phyloP scores from a whole-genome alignment of 805 yeast species.

The Lachancea fermentati region DNA sequence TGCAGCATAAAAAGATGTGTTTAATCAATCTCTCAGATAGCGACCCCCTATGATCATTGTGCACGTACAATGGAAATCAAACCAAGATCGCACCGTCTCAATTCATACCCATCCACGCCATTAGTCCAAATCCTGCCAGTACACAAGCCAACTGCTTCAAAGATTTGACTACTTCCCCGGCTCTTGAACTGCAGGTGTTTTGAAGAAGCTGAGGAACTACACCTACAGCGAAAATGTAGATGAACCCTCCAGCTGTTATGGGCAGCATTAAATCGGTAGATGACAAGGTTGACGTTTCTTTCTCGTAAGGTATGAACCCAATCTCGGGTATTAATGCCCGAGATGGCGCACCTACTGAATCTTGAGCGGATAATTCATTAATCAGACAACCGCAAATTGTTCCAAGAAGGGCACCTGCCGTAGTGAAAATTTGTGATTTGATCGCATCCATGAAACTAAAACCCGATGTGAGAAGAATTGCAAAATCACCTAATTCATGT shows the following conservation, averaged over 20 bases:
- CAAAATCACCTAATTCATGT: constrained; percentile 78
- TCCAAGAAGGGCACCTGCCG: constrained; percentile 60
- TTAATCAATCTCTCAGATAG: too few relatives aligned
- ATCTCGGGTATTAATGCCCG: constrained; percentile 3
- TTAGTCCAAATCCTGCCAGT: constrained; percentile 49
- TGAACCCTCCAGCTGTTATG: constrained; percentile 70
- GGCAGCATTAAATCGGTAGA: constrained; percentile 54
- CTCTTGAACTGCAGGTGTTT: constrained; percentile 32
- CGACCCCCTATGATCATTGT: too few relatives aligned
- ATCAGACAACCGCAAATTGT: constrained; percentile 58
- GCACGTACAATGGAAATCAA: too few relatives aligned
- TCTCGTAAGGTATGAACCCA: neutral
- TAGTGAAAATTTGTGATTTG: constrained; percentile 61
- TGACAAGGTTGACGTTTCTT: neutral
- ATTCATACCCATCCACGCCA: constrained; percentile 35
- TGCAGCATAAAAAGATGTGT: too few relatives aligned
- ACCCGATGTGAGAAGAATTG: constrained; percentile 59
- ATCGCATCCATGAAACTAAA: constrained; percentile 60
- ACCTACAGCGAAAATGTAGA: constrained; percentile 67
- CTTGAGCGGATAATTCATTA: constrained; percentile 30
- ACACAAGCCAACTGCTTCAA: constrained; percentile 45
- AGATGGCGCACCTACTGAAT: neutral
- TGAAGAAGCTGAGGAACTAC: constrained; percentile 70
- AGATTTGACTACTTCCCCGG: constrained; percentile 37
- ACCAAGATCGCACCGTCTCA: neutral